Evolutionary conservation across 2,329 filamentous ascomycete species (phyloP), one percentile per base, ranked within the genome.

Genomic region (Bipolaris zeicola): DNA sequence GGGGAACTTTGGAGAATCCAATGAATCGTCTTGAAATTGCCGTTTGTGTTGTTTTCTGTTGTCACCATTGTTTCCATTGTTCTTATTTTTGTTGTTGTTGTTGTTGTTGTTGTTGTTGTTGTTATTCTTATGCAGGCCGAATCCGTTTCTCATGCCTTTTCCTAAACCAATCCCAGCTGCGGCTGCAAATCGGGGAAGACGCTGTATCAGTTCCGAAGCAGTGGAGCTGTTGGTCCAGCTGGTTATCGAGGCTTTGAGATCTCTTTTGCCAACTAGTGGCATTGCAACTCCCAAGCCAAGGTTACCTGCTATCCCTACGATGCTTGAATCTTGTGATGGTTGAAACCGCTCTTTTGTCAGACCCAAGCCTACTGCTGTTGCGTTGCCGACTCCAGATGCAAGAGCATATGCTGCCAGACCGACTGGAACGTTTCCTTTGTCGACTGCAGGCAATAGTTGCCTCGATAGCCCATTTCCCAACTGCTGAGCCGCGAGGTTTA

Each of bases 371-470:
- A 54, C 62, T 16, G 68, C 62, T 24, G 58, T 70, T 16, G 63
- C 68, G 24, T 71, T 67, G 0, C 70, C 69, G 24, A 72, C 66
- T 3, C 70, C 70, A 26, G 67, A 64, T 14, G 69, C 70, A 26
- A 72, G 50, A 4, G 69, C 60, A 47, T 63, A 72, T 1, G 63
- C 66, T 16, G 61, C 64, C 44, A 58, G 58, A 5, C 65, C 68
- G 26, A 72, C 42, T 1, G 55, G 42, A 2, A 59, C 22, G 1
- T 50, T 49, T 7, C 37, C 51, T 6, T 22, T 20, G 1, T 50
- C 47, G 1, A 71, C 34, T 2, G 61, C 42, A 6, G 67, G 67
- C 1, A 61, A 43, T 2, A 72, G 45, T 28, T 70, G 64, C 13
- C 56, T 61, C n/a, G 62, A 54, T 14, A 71, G 16, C 13, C 70